Conservation (phyloP, 192 early-diverging fungal species). For the Backusella tarrabulga region DNA sequence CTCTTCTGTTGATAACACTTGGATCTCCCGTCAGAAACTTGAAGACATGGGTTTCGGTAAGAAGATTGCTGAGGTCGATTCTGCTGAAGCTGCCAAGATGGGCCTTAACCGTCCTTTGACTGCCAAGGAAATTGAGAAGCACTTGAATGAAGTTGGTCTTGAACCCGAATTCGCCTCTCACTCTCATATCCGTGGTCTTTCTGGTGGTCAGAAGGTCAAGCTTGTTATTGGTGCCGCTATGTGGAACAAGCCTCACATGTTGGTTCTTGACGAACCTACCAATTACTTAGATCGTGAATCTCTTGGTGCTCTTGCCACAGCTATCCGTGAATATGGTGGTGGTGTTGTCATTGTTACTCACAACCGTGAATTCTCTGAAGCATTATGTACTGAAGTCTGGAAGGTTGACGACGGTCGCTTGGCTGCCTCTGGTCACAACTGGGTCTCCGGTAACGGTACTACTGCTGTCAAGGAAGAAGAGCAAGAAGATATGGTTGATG, state of each 20-base stretch:
- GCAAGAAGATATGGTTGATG: constrained; percentile 56
- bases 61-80: constrained; percentile 73
- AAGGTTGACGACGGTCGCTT: constrained; percentile 63
- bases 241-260: constrained; percentile 88
- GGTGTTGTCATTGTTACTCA: constrained; percentile 86
- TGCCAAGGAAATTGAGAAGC: constrained; percentile 65
- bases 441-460: constrained; percentile 51
- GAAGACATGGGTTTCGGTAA: constrained; percentile 76
- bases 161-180: constrained; percentile 75
- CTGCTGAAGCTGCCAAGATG: constrained; percentile 71
- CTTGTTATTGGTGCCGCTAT: constrained; percentile 81
- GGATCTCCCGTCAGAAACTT: constrained; percentile 69
- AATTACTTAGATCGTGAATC: constrained; percentile 67
- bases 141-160: constrained; percentile 75
- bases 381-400: constrained; percentile 76
- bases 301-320: constrained; percentile 65
- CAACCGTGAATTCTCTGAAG: constrained; percentile 79
- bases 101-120: constrained; percentile 75
- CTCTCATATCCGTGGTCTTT: constrained; percentile 66
- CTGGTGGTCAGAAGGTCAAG: constrained; percentile 86
- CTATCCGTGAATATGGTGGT: constrained; percentile 75
- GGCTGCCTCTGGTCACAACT: constrained; percentile 50
- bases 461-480: constrained; percentile 50
- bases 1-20: constrained; percentile 64
- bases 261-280: constrained; percentile 90